phyloP scores from a whole-genome alignment of 1,284 basidiomycete species.

The Moesziomyces aphidis region DNA sequence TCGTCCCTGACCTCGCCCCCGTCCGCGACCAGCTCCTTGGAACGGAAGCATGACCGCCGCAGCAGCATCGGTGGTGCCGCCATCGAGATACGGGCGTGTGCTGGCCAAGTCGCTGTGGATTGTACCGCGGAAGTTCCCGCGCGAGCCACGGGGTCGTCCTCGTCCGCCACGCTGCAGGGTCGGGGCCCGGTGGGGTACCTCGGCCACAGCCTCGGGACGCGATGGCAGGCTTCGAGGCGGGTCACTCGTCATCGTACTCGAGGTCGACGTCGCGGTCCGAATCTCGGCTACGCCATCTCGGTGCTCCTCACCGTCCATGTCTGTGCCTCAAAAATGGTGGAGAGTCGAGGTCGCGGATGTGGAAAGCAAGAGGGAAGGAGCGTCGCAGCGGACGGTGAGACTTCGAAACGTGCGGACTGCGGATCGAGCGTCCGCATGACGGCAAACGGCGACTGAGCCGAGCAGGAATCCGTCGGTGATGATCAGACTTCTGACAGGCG shows the following conservation, averaged over 20 bases:
- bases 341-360: not conserved
- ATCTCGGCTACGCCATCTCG: not conserved
- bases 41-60: not conserved
- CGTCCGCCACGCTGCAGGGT: not conserved
- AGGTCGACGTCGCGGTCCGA: too few relatives aligned
- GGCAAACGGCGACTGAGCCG: too few relatives aligned
- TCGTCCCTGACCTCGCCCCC: not conserved
- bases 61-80: not conserved
- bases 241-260: too few relatives aligned
- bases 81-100: not conserved
- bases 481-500: not conserved
- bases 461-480: not conserved
- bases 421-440: too few relatives aligned
- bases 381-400: not conserved
- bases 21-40: not conserved
- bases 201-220: conserved; percentile 4
- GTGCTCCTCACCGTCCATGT: not conserved
- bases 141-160: conserved; percentile 1
- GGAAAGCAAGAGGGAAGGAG: too few relatives aligned
- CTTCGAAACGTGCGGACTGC: not conserved
- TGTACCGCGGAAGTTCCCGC: not conserved
- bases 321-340: too few relatives aligned
- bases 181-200: not conserved
- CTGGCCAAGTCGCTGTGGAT: not conserved
- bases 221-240: conserved; percentile 1